Evolutionary conservation across 2,329 filamentous ascomycete species (phyloP).

Genomic region (Claviceps fusiformis): DNA sequence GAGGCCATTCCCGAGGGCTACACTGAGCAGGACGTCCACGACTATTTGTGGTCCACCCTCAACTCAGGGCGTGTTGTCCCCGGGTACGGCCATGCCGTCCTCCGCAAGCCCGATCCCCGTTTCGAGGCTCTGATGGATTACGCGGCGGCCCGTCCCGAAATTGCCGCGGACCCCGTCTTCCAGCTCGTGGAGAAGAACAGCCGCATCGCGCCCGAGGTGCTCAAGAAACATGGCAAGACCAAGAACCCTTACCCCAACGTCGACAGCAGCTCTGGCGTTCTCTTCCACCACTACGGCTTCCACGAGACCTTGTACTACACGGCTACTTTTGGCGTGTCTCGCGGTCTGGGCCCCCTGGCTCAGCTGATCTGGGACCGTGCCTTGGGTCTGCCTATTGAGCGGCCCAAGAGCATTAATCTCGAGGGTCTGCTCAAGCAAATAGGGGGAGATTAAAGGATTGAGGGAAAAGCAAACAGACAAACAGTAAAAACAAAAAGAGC

Average conservation of each 20-base stretch:
- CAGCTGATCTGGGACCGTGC: conserved; percentile 96
- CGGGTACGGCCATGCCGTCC: conserved; percentile 88
- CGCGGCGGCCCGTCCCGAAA: conserved; percentile 70
- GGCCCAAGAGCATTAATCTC: conserved; percentile 94
- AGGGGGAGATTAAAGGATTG: conserved; percentile 25
- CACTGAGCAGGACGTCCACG: conserved; percentile 66
- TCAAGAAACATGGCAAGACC: conserved; percentile 94
- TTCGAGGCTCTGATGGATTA: conserved; percentile 97
- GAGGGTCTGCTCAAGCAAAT: conserved; percentile 65
- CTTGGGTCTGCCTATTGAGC: conserved; percentile 86
- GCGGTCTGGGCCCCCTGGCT: conserved; percentile 72
- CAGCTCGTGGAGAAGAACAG: conserved; percentile 88
- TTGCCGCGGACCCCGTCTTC: conserved; percentile 80
- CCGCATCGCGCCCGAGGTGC: conserved; percentile 75
- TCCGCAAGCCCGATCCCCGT: conserved; percentile 91
- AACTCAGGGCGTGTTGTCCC: conserved; percentile 91
- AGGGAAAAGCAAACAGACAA: background rate
- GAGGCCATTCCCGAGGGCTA: conserved; percentile 66
- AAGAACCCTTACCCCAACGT: conserved; percentile 98
- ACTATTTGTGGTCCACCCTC: conserved; percentile 86
- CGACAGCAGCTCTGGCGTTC: conserved; percentile 79
- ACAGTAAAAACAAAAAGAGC: background rate
- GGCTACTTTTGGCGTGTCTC: conserved; percentile 54
- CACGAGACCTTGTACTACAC: conserved; percentile 93
- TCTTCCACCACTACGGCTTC: conserved; percentile 98